Evolutionary conservation across 768 basidiomycete species (phyloP), one percentile per base, ranked within the genome.

Genomic region (Termitomyces sp.): DNA sequence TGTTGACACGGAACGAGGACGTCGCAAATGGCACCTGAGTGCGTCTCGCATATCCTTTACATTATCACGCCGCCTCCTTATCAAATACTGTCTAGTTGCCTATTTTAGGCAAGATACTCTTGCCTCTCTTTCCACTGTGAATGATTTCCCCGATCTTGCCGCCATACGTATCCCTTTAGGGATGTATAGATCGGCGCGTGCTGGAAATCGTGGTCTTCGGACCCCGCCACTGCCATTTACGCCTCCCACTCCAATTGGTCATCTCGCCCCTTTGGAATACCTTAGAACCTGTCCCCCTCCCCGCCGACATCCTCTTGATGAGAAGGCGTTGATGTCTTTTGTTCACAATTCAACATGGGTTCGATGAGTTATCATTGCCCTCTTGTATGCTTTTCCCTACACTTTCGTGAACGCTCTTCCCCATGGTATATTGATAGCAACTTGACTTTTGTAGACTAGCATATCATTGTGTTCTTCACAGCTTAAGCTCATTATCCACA

Each of bases 1-100:
- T 61, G 85, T 89, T 37, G 77, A 85, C n/a, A 84, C 81, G 2
- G 62, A 77, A 19, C 70, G 74, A 53, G 87, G 87, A n/a, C 78
- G 79, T 55, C 77, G 84, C 59, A 91, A 91, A 62, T 90, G 88
- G 88, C 88, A 91, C 61, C 75, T 91, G 32, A 90, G 88, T 89
- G 66, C 51, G 85, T 65, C 40, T 55, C 44, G 28, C 26, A 49
- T 53, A 21, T 26, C 24, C 49, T 28, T 9, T 24, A 7, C 26
- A 49, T 51, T 28, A 51, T 60, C 56, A 22, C 53, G 26, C 17
- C 51, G 26, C 22, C 24, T n/a, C n/a, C n/a, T 46, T 2, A 45
- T 52, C 40, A 53, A 60, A 45, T 51, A 45, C 21, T 32, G 32
- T 30, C 19, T 57, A 91, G 88, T 89, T 62, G 89, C 89, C 9